Percentiles rank a stretch among this genome's conserved stretches.
These are phyloP conservation scores for Mycena rosella DNA, from an alignment of 768 basidiomycete genomes.

Conservation along the genomic window DNA sequence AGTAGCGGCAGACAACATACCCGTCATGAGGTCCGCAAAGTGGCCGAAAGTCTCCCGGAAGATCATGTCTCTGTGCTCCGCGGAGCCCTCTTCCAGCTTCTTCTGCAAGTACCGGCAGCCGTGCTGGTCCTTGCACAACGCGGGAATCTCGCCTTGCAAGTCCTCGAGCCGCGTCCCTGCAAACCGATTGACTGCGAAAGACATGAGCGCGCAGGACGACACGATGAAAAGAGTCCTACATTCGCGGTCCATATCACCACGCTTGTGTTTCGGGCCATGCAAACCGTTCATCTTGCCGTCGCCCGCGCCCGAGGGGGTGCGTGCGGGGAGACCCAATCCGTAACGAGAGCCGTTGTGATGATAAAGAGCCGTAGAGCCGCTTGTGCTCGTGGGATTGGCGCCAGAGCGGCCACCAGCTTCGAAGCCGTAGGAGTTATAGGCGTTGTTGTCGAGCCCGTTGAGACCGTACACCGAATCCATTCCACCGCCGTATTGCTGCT, in stretches of 20 bases:
- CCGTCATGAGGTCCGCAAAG: constrained; percentile 98
- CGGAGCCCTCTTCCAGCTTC: constrained; percentile 95
- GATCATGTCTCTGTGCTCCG: constrained; percentile 99
- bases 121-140: constrained; percentile 98
- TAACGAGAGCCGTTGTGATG: constrained; percentile 85
- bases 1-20: constrained; percentile 52
- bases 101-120: constrained; percentile 99
- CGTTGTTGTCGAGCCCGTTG: constrained; percentile 63
- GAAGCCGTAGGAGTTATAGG: constrained; percentile 70
- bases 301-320: constrained; percentile 59
- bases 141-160: constrained; percentile 92
- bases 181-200: constrained; percentile 88
- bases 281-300: constrained; percentile 91
- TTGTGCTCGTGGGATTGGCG: constrained; percentile 52
- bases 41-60: constrained; percentile 98
- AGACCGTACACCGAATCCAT: constrained; percentile 69
- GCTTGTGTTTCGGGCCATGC: constrained; percentile 94
- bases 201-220: constrained; percentile 19
- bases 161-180: constrained; percentile 97
- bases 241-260: constrained; percentile 92
- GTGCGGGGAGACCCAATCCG: constrained; percentile 71
- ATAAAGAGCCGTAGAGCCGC: constrained; percentile 82
- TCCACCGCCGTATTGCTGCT: constrained; percentile 61
- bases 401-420: constrained; percentile 60
- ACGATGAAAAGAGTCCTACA: constrained; percentile 55